These are phyloP conservation scores for Aspergillus haitiensis DNA, from an alignment of 495 filamentous ascomycete genomes.

Conservation along the genomic window DNA sequence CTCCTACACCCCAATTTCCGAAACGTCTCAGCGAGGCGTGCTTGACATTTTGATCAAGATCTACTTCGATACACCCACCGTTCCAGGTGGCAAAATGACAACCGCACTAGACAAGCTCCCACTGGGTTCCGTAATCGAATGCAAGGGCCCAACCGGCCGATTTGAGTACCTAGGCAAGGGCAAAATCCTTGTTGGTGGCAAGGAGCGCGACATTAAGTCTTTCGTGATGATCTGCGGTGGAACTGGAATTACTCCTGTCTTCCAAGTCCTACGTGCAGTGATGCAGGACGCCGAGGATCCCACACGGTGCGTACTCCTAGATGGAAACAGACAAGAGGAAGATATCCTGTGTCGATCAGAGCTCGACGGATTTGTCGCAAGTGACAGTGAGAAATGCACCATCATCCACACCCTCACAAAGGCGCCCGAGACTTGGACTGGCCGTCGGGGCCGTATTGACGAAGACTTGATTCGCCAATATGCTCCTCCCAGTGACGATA, in stretches of 20 bases:
- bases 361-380: constrained; percentile 60
- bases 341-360: constrained; percentile 85
- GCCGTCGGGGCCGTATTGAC: constrained; percentile 68
- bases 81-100: constrained; percentile 80
- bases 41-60: constrained; percentile 82
- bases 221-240: constrained; percentile 93
- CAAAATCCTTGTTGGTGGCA: constrained; percentile 59
- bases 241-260: constrained; percentile 89
- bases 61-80: constrained; percentile 63
- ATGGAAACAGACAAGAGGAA: constrained; percentile 77
- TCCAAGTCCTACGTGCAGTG: constrained; percentile 80
- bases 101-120: constrained; percentile 72
- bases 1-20: constrained; percentile 85
- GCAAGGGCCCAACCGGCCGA: constrained; percentile 90
- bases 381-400: constrained; percentile 56
- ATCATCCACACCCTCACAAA: constrained; percentile 74
- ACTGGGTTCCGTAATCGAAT: constrained; percentile 69
- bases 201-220: constrained; percentile 56
- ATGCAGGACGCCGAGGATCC: constrained; percentile 59
- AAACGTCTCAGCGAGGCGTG: constrained; percentile 57
- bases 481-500: constrained; percentile 50
- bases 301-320: constrained; percentile 68
- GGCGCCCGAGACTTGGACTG: constrained; percentile 63
- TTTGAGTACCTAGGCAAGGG: constrained; percentile 79
- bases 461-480: constrained; percentile 62